Base-by-base conservation (phyloP, 2,329 filamentous ascomycete genomes). In the Myrmaecium sp. region DNA sequence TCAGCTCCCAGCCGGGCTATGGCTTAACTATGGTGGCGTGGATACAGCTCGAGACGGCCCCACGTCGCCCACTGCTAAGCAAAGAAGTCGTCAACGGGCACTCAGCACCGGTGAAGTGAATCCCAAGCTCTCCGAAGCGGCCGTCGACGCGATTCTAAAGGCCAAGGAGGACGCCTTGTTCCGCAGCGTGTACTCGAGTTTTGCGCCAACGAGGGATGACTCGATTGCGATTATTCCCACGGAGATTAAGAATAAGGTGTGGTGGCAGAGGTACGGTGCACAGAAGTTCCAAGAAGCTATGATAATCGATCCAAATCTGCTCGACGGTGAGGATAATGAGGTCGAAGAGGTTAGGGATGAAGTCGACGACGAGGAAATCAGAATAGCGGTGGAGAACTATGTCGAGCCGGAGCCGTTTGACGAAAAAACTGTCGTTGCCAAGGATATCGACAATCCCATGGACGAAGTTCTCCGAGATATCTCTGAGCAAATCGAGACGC, bases 141-240 rank as follows among this genome's bases (percentile, higher is more conserved):
- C 49, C 7, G 37, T 49, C 6, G 42, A 42, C n/a, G 51, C 51
- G 9, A 37, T 48, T 4, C 43, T 77, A 41, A 58, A 68, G 38
- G 66, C 68, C 3, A 75, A 76, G 44, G 69, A 82, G 51, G 78
- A 84, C 37, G 64, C 73, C 0, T 55, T 84, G 6, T 86, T 84
- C 43, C 66, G 76, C 16, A 70, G 74, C 29, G 78, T 74, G 2
- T 86, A 83, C 47, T 82, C 76, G 1, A 78, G 74, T 41, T 86
- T 84, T 46, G 79, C 79, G 5, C 79, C 79, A 0, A 71, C 66
- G 27, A 74, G 69, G 38, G 79, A 86, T 46, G 73, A 84, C 42
- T 65, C 75, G 3, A 68, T 64, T 8, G 74, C 79, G 5, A 60
- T 83, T 30, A 59, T 82, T 3, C 69, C 79, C 0, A 69, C 73